Conservation (phyloP, 305 asterid genomes). For the Ilex paraguariensis region DNA sequence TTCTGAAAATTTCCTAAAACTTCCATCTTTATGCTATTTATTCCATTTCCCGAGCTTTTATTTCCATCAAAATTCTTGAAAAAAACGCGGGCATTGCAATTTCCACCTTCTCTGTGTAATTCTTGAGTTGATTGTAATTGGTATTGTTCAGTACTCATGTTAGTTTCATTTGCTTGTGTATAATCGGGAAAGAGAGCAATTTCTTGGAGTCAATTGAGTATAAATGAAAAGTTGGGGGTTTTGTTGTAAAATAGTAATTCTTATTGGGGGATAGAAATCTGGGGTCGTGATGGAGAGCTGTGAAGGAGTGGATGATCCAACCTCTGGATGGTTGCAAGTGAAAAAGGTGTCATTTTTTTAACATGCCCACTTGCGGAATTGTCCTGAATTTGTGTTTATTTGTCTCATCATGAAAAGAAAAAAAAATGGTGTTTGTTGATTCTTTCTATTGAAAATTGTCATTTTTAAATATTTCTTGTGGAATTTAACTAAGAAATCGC, state of each 20-base stretch:
- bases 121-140: too few relatives aligned
- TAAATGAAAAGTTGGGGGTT: not conserved
- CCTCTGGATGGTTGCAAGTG: conserved; percentile 98
- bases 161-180: too few relatives aligned
- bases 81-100: too few relatives aligned
- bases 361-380: conserved; percentile 11
- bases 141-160: too few relatives aligned
- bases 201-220: too few relatives aligned
- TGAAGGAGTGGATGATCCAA: conserved; percentile 67
- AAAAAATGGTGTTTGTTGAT: conserved; percentile 5
- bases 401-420: not conserved
- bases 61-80: too few relatives aligned
- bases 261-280: not conserved
- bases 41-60: too few relatives aligned
- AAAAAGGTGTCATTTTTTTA: conserved; percentile 64
- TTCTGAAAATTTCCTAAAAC: too few relatives aligned
- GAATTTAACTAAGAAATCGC: too few relatives aligned
- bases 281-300: conserved; percentile 49
- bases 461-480: not conserved
- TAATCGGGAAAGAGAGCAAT: too few relatives aligned
- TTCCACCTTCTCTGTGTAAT: too few relatives aligned
- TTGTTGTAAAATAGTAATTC: conserved; percentile 22
- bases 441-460: conserved; percentile 6
- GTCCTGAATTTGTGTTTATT: not conserved
- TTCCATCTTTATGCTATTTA: too few relatives aligned